Conservation (phyloP, 192 early-diverging fungal species). For the Phycomyces nitens region DNA sequence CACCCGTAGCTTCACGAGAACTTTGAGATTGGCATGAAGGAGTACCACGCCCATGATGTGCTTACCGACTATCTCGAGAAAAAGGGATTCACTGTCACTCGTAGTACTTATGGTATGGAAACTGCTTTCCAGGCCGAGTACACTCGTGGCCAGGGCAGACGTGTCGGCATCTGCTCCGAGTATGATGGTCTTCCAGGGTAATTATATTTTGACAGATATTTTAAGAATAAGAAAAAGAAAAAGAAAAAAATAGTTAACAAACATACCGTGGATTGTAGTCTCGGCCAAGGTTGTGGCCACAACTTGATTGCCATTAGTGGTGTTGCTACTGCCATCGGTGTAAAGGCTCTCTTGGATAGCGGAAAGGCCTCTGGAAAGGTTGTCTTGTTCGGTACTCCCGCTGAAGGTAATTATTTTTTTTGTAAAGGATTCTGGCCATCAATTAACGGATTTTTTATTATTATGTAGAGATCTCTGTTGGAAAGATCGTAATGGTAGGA, state of each 20-base stretch:
- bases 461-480: slow-evolving; percentile 51
- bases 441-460: not conserved
- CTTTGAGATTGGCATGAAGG: slow-evolving; percentile 54
- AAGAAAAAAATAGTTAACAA: no score
- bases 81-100: slow-evolving; percentile 64
- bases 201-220: not conserved
- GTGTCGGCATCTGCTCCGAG: slow-evolving; percentile 51
- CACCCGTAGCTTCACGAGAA: slow-evolving; percentile 50
- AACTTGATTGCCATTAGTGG: slow-evolving; percentile 69
- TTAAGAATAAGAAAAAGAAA: no score
- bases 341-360: slow-evolving; percentile 39
- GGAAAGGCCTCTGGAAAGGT: slow-evolving; percentile 51
- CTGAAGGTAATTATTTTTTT: slow-evolving; percentile 44
- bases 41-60: slow-evolving; percentile 58
- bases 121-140: slow-evolving; percentile 78
- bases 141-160: slow-evolving; percentile 38
- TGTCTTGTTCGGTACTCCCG: slow-evolving; percentile 73
- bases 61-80: slow-evolving; percentile 62
- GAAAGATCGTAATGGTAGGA: slow-evolving; percentile 71
- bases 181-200: slow-evolving; percentile 70
- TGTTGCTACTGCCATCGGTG: slow-evolving; percentile 53
- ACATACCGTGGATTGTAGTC: not conserved
- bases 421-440: not conserved
- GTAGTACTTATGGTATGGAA: slow-evolving; percentile 57
- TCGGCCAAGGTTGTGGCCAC: slow-evolving; percentile 59